Base-by-base conservation (phyloP, 106 monocot genomes). In the Narthecium ossifragum region DNA sequence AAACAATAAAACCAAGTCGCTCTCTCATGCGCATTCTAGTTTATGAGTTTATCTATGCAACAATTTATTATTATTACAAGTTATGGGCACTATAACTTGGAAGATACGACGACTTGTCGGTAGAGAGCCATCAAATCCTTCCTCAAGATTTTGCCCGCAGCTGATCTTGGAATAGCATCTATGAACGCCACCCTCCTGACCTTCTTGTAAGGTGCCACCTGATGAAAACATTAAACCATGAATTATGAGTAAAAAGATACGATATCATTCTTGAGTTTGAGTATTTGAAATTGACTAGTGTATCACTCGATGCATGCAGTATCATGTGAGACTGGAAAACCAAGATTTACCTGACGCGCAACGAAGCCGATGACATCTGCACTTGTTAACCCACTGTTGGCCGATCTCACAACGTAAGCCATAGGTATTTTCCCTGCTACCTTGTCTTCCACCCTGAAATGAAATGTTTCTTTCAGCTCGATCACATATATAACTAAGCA, bases 151-250 rank as follows among this genome's bases (percentile, higher is more conserved):
- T 47, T 72, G 4, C 72, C 72, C 1, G 64, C 55, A 14, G 57
- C 28, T 31, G 72, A 64, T 17, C 39, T 64, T 22, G 72, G 72
- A 34, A 72, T 72, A 34, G 22, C 48, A 51, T 57, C 36, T 47
- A 58, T 24, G 64, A 72, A 72, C 21, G 36, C 46, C 56, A 72
- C 72, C 57, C 31, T 64, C 31, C 57, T 63, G 6, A 72, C 30
- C 64, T 64, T 72, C 63, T 64, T 72, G 32, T 72, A 72, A 14
- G 72, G 64, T 30, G 63, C 57, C 34, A 72, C 72, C 72, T 72
- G 64, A 33, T 54, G 18, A 60, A 26, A 17, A 0, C 31, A 53
- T 9, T 3, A 45, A n/a, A 30, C 10, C 5, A 41, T 12, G n/a
- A 36, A 24, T 13, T 33, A 41, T 52, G 5, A 60, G 38, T 6